Evolutionary conservation across 805 yeast genomes (phyloP).

Genomic region (Candida verbasci): DNA sequence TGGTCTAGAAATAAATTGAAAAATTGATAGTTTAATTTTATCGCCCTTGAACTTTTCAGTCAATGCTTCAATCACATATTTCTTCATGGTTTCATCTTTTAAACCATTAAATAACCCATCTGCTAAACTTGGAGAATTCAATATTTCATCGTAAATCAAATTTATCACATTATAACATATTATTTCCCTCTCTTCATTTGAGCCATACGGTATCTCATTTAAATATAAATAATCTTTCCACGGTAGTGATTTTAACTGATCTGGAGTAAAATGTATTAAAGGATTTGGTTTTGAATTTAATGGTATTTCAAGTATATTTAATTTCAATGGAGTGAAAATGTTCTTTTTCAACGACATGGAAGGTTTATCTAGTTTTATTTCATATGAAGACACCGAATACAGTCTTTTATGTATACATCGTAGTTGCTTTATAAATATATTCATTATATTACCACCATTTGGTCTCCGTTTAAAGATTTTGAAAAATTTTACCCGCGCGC

Average conservation of each 20-base stretch:
- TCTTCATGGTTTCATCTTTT: slow-evolving; percentile 15
- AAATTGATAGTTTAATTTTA: slow-evolving; percentile 20
- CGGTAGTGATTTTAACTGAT: slow-evolving; percentile 20
- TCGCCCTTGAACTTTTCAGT: slow-evolving; percentile 14
- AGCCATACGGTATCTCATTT: slow-evolving; percentile 19
- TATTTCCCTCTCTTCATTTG: slow-evolving; percentile 20
- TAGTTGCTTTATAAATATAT: not conserved
- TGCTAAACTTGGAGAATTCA: slow-evolving; percentile 20
- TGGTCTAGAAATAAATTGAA: slow-evolving; percentile 25
- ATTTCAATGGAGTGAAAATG: too few relatives aligned
- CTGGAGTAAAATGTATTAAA: slow-evolving; percentile 22
- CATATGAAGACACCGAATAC: too few relatives aligned
- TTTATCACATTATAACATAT: slow-evolving; percentile 27
- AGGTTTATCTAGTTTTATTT: too few relatives aligned
- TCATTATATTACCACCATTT: not conserved
- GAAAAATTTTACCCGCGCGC: not conserved
- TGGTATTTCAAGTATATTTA: too few relatives aligned
- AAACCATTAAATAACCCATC: slow-evolving; percentile 18
- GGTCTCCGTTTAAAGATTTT: not conserved
- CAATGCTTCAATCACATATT: slow-evolving; percentile 13
- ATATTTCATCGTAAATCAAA: slow-evolving; percentile 25
- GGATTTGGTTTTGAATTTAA: slow-evolving; percentile 26
- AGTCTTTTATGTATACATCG: not conserved
- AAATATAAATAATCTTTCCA: slow-evolving; percentile 22
- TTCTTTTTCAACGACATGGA: too few relatives aligned